A percentile compares a stretch with the other conserved stretches of the same genome.
Conservation (phyloP, 1,284 basidiomycete species). For the Acaromyces ingoldii region DNA sequence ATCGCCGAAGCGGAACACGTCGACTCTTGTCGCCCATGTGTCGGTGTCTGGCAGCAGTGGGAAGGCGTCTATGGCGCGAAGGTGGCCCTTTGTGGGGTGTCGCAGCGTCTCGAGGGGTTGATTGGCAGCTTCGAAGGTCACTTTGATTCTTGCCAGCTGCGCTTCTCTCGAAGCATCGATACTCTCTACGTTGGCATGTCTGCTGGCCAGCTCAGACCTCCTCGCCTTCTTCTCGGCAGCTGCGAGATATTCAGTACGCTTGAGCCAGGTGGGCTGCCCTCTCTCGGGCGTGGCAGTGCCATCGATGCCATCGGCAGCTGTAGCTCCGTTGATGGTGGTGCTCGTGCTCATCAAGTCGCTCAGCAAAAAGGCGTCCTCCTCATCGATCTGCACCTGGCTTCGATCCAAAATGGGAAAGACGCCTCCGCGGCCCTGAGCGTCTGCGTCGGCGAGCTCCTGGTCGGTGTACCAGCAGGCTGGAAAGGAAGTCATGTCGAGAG, state of each 20-base stretch:
- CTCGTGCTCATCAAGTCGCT: conserved; percentile 20
- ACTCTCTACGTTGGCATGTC: conserved; percentile 7
- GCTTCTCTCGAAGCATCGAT: conserved; percentile 39
- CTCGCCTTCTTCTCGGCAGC: conserved; percentile 30
- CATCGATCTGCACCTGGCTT: conserved; percentile 18
- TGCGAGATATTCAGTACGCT: conserved; percentile 47
- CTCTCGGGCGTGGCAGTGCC: conserved; percentile 2
- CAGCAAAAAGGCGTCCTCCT: conserved; percentile 44
- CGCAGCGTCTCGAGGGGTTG: conserved; percentile 26
- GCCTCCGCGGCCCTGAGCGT: too few species aligned
- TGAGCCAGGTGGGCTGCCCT: conserved; percentile 47
- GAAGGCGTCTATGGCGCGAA: conserved; percentile 40
- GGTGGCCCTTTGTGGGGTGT: conserved; percentile 42
- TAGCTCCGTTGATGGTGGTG: not conserved
- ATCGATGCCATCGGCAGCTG: not conserved
- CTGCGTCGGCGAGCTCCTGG: conserved; percentile 2
- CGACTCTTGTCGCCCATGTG: conserved; percentile 47
- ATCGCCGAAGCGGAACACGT: conserved; percentile 47
- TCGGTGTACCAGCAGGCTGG: conserved; percentile 36
- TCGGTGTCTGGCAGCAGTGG: conserved; percentile 48
- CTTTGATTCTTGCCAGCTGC: conserved; percentile 42
- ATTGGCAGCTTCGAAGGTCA: conserved; percentile 37
- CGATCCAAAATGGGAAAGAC: conserved; percentile 14
- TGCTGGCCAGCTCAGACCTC: conserved; percentile 19
- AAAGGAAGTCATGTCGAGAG: conserved; percentile 40